Evolutionary conservation across 2,329 filamentous ascomycete species (phyloP).

Genomic region (Aspergillus candidus): DNA sequence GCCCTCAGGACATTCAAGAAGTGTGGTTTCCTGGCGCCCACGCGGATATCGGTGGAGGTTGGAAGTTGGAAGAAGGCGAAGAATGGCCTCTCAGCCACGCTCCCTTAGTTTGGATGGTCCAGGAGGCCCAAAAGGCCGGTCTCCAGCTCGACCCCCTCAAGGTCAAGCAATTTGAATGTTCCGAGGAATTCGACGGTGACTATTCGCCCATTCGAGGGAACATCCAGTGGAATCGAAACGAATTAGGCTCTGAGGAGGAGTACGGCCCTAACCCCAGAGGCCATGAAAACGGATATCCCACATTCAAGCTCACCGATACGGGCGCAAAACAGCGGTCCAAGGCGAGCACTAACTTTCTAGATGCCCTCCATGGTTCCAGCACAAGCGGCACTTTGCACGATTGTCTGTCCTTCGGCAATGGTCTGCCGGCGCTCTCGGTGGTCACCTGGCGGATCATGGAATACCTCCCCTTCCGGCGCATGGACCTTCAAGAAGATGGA

Average conservation of each 20-base stretch:
- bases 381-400: slow-evolving; percentile 59
- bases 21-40: slow-evolving; percentile 71
- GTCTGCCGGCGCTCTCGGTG: slow-evolving; percentile 52
- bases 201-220: slow-evolving; percentile 30
- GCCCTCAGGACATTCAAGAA: slow-evolving; percentile 67
- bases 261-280: slow-evolving; percentile 11
- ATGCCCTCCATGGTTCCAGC: slow-evolving; percentile 53
- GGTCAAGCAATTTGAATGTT: slow-evolving; percentile 60
- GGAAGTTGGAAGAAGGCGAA: slow-evolving; percentile 56
- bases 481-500: slow-evolving; percentile 68
- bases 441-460: slow-evolving; percentile 73
- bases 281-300: slow-evolving; percentile 4
- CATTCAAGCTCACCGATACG: slow-evolving; percentile 4
- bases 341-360: slow-evolving; percentile 46
- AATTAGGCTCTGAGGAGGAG: slow-evolving; percentile 10
- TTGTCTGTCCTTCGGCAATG: slow-evolving; percentile 59
- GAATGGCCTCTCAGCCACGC: slow-evolving; percentile 57
- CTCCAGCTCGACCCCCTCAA: slow-evolving; percentile 65
- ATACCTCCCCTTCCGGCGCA: slow-evolving; percentile 71
- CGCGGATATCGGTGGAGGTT: slow-evolving; percentile 72
- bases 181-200: slow-evolving; percentile 38
- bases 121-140: slow-evolving; percentile 59
- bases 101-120: slow-evolving; percentile 65
- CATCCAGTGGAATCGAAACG: slow-evolving; percentile 12
- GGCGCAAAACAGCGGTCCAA: slow-evolving; percentile 20